These are phyloP conservation scores for Dioscorea cayenensis DNA, from an alignment of 116 monocot genomes.

Conservation along the genomic window DNA sequence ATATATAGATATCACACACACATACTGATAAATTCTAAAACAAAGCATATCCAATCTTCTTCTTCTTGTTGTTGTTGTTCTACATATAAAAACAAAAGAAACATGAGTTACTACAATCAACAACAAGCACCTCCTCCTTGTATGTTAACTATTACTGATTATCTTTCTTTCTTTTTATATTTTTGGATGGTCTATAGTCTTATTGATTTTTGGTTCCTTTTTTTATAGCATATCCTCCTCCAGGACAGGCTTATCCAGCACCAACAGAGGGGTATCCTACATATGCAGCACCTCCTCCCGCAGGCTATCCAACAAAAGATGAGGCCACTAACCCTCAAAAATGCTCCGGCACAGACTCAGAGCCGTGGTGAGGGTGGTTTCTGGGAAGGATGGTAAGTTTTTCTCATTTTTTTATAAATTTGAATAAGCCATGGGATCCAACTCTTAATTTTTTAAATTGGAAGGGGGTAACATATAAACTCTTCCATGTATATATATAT, in stretches of 20 bases:
- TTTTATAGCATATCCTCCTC: constrained; percentile 4
- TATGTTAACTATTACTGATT: no score
- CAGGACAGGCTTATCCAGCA: constrained; percentile 4
- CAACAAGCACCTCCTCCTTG: constrained; percentile 2
- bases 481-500: no score
- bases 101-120: constrained; percentile 10
- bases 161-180: neutral
- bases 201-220: neutral
- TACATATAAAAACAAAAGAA: neutral
- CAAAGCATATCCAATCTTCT: no score
- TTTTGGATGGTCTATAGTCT: neutral
- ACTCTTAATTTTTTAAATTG: no score
- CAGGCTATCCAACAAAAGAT: constrained; percentile 9
- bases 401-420: no score
- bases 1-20: no score
- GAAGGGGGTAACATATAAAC: no score
- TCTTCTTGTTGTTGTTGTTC: no score
- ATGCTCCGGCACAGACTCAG: constrained; percentile 3
- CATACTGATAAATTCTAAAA: no score
- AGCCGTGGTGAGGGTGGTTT: constrained; percentile 7
- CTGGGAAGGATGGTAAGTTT: constrained; percentile 16
- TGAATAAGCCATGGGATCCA: no score
- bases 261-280: constrained; percentile 1
- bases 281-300: constrained; percentile 8
- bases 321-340: neutral